phyloP scores from a whole-genome alignment of 2,329 filamentous ascomycete species.

The Eutypa lata region DNA sequence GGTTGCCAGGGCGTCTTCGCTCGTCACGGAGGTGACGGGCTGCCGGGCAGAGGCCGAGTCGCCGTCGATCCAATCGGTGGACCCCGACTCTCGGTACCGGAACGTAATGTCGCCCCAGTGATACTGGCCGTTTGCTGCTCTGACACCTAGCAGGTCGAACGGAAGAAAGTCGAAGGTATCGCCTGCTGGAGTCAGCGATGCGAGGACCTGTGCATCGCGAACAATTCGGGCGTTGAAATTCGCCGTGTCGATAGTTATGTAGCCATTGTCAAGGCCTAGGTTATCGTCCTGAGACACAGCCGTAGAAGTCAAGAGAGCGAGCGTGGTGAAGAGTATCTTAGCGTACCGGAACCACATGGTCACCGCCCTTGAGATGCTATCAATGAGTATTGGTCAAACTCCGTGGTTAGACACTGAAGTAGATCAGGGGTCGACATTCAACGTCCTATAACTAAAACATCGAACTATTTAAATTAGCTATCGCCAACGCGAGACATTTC shows the following conservation, averaged over 20 bases:
- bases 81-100: slow-evolving; percentile 44
- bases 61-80: slow-evolving; percentile 40
- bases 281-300: slow-evolving; percentile 26
- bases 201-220: slow-evolving; percentile 44
- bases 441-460: too few species aligned
- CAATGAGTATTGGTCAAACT: neutral
- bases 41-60: slow-evolving; percentile 43
- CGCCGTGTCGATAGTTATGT: slow-evolving; percentile 34
- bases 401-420: neutral
- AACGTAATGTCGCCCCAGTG: slow-evolving; percentile 58
- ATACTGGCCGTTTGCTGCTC: slow-evolving; percentile 51
- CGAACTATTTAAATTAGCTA: neutral
- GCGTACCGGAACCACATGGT: slow-evolving; percentile 4
- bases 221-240: slow-evolving; percentile 42
- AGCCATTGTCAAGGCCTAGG: slow-evolving; percentile 38
- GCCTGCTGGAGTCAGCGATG: slow-evolving; percentile 40
- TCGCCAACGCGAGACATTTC: neutral
- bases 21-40: slow-evolving; percentile 29
- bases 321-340: slow-evolving; percentile 2
- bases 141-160: slow-evolving; percentile 43
- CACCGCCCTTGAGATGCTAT: neutral
- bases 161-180: slow-evolving; percentile 53
- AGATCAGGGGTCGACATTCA: neutral
- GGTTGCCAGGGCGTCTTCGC: slow-evolving; percentile 29
- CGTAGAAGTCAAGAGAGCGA: slow-evolving; percentile 12